Conservation (phyloP, 441 rosid species). For the Breynia disticha region DNA sequence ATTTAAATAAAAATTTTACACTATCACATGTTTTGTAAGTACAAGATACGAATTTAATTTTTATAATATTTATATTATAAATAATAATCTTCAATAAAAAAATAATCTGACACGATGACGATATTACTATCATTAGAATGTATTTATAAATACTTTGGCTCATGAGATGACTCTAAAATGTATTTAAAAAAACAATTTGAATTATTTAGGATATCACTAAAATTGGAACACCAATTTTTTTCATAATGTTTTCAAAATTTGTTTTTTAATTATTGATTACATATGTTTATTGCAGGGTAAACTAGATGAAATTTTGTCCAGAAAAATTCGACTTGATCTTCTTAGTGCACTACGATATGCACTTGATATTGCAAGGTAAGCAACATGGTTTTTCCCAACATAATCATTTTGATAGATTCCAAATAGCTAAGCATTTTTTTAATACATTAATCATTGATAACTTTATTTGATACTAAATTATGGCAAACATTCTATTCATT, state of each 20-base stretch:
- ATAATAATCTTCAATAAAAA: too few species aligned
- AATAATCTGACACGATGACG: too few species aligned
- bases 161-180: neutral
- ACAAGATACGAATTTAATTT: too few species aligned
- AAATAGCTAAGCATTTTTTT: too few species aligned
- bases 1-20: too few species aligned
- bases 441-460: too few species aligned
- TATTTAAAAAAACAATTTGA: neutral
- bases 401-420: neutral
- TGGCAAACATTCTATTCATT: too few species aligned
- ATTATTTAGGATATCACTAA: too few species aligned
- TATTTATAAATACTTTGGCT: neutral
- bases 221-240: neutral
- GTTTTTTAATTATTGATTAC: neutral
- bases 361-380: constrained; percentile 48
- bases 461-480: too few species aligned
- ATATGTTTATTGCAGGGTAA: constrained; percentile 28
- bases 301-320: constrained; percentile 26
- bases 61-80: too few species aligned
- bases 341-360: constrained; percentile 43
- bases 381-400: neutral
- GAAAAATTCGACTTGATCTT: constrained; percentile 35
- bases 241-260: neutral
- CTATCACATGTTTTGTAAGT: too few species aligned
- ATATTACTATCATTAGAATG: neutral